Evolutionary conservation across 768 basidiomycete genomes (phyloP).

Genomic region (Boletus huronensis): DNA sequence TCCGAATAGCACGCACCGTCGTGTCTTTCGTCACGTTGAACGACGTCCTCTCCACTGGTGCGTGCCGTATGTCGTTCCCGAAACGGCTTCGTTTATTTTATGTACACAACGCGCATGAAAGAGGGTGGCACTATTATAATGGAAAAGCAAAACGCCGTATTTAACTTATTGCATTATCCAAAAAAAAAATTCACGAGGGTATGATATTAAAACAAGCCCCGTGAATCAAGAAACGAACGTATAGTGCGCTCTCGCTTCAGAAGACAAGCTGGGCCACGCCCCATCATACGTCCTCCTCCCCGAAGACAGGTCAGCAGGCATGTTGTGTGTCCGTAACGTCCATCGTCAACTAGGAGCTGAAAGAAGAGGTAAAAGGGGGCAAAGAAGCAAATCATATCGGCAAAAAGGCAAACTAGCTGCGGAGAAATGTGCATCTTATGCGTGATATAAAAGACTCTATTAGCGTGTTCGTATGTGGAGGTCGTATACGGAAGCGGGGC

Average conservation of each 20-base stretch:
- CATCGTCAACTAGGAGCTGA: constrained; percentile 15
- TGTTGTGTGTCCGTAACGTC: constrained; percentile 25
- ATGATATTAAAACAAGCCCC: constrained; percentile 15
- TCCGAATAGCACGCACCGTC: too few species aligned
- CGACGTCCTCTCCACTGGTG: too few species aligned
- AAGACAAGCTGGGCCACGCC: neutral
- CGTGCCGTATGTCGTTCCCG: too few species aligned
- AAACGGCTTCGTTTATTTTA: too few species aligned
- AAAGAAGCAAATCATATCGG: constrained; percentile 1
- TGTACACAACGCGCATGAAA: too few species aligned
- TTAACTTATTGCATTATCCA: neutral
- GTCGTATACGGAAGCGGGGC: constrained; percentile 6
- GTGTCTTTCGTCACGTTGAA: too few species aligned
- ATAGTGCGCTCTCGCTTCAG: constrained; percentile 7
- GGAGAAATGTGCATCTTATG: constrained; percentile 4
- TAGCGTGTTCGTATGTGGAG: constrained; percentile 21
- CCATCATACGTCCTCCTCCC: constrained; percentile 1
- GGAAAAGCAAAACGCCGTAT: too few species aligned
- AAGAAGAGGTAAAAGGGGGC: neutral
- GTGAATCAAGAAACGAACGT: constrained; percentile 18
- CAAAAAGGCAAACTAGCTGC: neutral
- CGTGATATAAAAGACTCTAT: constrained; percentile 13
- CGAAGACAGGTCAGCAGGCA: constrained; percentile 15
- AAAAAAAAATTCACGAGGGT: neutral
- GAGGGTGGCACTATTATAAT: too few species aligned